These are phyloP conservation scores for Skeletonema marinoi DNA, from an alignment of 108 stramenopile species.

Conservation along the genomic window DNA sequence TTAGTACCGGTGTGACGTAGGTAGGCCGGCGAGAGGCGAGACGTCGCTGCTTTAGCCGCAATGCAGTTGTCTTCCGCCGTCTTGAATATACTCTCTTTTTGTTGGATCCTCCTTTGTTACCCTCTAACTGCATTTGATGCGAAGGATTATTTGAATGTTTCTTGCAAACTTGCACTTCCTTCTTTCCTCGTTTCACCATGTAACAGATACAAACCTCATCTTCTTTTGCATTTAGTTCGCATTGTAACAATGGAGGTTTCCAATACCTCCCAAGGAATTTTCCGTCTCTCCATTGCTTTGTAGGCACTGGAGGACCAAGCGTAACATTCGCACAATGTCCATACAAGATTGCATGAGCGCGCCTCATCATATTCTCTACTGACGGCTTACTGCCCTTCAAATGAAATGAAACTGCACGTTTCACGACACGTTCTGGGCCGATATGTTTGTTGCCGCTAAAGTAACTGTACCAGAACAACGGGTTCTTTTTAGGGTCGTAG, in stretches of 20 bases:
- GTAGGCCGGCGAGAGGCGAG: no score
- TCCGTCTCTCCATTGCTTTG: not conserved
- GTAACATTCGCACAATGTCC: conserved; percentile 21
- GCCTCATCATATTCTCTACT: conserved; percentile 13
- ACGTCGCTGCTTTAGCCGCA: no score
- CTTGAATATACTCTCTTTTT: no score
- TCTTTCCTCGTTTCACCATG: no score
- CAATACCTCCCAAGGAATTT: not conserved
- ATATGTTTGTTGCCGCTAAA: not conserved
- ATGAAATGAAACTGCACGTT: conserved; percentile 4
- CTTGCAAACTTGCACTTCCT: no score
- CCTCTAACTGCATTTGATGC: no score
- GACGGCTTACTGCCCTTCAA: not conserved
- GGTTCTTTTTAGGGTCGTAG: conserved; percentile 9
- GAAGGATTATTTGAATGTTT: no score
- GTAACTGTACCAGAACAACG: not conserved
- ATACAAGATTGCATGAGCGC: conserved; percentile 37
- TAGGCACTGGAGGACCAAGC: not conserved
- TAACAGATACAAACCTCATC: not conserved
- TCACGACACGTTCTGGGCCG: not conserved
- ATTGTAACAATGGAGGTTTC: not conserved
- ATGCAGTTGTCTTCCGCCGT: no score
- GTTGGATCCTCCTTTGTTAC: no score
- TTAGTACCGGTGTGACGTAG: no score
- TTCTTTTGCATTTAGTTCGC: not conserved